Evolutionary conservation across 1,284 basidiomycete species (phyloP).

Genomic region (Cerrena zonata): DNA sequence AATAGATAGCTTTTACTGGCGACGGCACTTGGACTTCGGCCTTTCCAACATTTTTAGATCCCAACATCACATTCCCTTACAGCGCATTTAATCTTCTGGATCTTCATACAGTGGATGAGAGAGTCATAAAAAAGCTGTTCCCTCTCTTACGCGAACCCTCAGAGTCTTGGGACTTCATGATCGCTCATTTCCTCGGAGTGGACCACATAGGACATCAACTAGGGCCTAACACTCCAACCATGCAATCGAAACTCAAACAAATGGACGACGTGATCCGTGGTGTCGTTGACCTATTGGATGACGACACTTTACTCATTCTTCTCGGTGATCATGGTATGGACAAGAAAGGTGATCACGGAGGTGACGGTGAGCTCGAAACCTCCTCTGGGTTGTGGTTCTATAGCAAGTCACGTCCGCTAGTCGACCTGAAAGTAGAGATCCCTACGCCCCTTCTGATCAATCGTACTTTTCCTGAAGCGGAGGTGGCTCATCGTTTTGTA

Average conservation of each 20-base stretch:
- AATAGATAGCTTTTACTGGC: conserved; percentile 77
- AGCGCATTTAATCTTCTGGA: conserved; percentile 99
- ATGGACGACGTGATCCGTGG: conserved; percentile 78
- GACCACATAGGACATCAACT: conserved; percentile 96
- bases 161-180: conserved; percentile 75
- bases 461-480: conserved; percentile 59
- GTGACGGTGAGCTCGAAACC: conserved; percentile 83
- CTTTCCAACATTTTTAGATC: conserved; percentile 73
- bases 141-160: conserved; percentile 57
- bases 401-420: conserved; percentile 57
- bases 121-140: conserved; percentile 80
- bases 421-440: conserved; percentile 27
- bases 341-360: conserved; percentile 89
- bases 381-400: conserved; percentile 90
- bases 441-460: conserved; percentile 47
- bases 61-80: conserved; percentile 74
- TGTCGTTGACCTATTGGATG: conserved; percentile 65
- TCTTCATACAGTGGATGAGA: conserved; percentile 89
- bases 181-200: conserved; percentile 95
- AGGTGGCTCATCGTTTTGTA: conserved; percentile 56
- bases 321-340: conserved; percentile 99
- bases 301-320: conserved; percentile 85
- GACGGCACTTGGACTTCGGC: conserved; percentile 95
- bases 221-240: conserved; percentile 82
- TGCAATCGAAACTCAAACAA: conserved; percentile 80